Base-by-base conservation (phyloP, 164 flowering plant genomes). In the Sextonia rubra region DNA sequence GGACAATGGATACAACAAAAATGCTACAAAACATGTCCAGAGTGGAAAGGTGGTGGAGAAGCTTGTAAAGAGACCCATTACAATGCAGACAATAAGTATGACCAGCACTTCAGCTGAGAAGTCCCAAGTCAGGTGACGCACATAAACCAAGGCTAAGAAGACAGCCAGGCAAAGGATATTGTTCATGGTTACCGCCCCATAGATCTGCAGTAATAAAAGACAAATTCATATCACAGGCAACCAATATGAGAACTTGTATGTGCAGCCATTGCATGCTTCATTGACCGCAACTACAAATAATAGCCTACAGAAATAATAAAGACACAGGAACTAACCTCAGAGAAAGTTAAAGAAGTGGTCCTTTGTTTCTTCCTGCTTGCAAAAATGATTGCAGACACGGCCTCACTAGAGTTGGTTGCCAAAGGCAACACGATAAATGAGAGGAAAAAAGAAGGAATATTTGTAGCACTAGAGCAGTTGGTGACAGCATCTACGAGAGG, bases 341-440 rank as follows among this genome's bases (percentile, higher is more conserved):
- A 94, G 75, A 85, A 94, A 48, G 97, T 89, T 67, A 94, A 79
- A 11, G 98, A 94, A 25, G 96, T 82, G 56, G 92, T 87, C 77
- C 86, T 87, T 64, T 70, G 63, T 75, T 83, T 92, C 74, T 92
- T 89, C 20, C 91, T 82, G 77, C 85, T 82, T 11, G 98, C 83
- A 78, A 89, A 89, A 44, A 89, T 92, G 14, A 94, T 85, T 47
- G 96, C 93, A 1, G 97, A 90, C 22, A 94, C 91, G 12, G 97
- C 90, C 74, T 90, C 97, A 71, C 97, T 94, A 47, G 98, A 88
- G 84, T 94, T 94, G 69, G 97, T 94, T 47, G 97, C 97, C 71
- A 94, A 77, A 3, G 98, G 98, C 44, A 94, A 79, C 7, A 80
- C 92, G 61, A 94, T 87, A 63, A 94, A 94, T 58, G 97, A 94